Evolutionary conservation across 2,329 filamentous ascomycete genomes (phyloP).

Genomic region (Aureobasidium sp.): DNA sequence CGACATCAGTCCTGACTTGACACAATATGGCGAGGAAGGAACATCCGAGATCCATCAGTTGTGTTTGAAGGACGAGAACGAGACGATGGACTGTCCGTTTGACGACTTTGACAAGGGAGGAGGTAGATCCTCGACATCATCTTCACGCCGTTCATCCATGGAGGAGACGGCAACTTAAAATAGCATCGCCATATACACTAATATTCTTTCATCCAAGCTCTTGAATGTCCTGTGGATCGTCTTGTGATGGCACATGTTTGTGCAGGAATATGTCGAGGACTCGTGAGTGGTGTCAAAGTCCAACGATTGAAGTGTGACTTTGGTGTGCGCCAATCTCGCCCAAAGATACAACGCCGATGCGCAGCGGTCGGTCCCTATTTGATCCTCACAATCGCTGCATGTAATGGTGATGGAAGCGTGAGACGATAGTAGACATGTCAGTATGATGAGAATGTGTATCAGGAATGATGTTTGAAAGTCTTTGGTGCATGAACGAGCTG

Average conservation of each 20-base stretch:
- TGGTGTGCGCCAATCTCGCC: background rate
- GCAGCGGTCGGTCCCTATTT: background rate
- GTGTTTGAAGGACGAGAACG: constrained; percentile 19
- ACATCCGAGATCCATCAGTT: constrained; percentile 20
- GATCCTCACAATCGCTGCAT: background rate
- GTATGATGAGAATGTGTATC: background rate
- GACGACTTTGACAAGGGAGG: constrained; percentile 20
- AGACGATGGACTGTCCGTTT: constrained; percentile 19
- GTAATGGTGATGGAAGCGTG: background rate
- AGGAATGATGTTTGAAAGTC: background rate
- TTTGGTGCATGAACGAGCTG: background rate
- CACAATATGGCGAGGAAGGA: constrained; percentile 18
- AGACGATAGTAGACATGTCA: background rate
- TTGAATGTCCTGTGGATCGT: background rate
- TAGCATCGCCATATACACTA: background rate
- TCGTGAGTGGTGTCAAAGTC: background rate
- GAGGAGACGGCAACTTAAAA: background rate
- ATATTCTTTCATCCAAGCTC: background rate
- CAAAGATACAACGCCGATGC: background rate
- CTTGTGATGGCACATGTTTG: background rate
- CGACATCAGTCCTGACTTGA: constrained; percentile 19
- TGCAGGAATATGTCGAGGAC: background rate
- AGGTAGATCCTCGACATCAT: constrained; percentile 2
- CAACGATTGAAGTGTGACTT: background rate
- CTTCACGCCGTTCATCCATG: constrained; percentile 7